Base-by-base conservation (phyloP, 768 basidiomycete species). In the Dendrothele bispora region DNA sequence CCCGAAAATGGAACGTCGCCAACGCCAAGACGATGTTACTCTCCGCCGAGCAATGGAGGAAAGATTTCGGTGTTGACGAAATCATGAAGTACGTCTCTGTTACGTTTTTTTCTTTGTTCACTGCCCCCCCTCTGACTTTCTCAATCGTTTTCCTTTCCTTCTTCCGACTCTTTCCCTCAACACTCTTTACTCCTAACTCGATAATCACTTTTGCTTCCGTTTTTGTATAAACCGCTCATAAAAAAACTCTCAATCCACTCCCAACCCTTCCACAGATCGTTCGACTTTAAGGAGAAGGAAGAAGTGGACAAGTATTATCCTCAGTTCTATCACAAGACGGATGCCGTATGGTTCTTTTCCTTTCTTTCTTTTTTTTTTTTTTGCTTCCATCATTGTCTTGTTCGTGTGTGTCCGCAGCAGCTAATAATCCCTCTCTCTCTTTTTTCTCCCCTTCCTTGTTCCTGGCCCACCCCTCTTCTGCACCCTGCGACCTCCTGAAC, bases 271-370 rank as follows among this genome's bases (percentile, higher is more conserved):
- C 39, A 4, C 51, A 91, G 91, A 55, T 84, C 79, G 62, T 98
- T 97, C 62, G 82, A 87, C 43, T 98, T 95, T 67, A 79, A 79
- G 47, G 94, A 97, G 68, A 86, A 85, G 61, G 69, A 66, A 29
- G 77, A 83, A 57, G 94, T 98, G 6, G 82, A 93, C 76, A 88
- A 90, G 70, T 92, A 88, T 59, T 98, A 97, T 61, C 94, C 95
- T 2, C 93, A 95, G 59, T 97, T 81, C 68, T 97, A 98, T 66
- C 95, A 98, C 74, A 95, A 91, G 73, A 88, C 76, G 55, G 95
- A 98, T 77, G 93, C 86, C 77, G 92, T 92, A 46, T 30, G 73
- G 40, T 21, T 24, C 35, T 10, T 29, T 20, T 14, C 15, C 35
- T 26, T 32, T 24, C 44, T 32, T 32, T n/a, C n/a, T 26, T 15